phyloP scores from a whole-genome alignment of 495 filamentous ascomycete genomes.

The Tuber indicum region DNA sequence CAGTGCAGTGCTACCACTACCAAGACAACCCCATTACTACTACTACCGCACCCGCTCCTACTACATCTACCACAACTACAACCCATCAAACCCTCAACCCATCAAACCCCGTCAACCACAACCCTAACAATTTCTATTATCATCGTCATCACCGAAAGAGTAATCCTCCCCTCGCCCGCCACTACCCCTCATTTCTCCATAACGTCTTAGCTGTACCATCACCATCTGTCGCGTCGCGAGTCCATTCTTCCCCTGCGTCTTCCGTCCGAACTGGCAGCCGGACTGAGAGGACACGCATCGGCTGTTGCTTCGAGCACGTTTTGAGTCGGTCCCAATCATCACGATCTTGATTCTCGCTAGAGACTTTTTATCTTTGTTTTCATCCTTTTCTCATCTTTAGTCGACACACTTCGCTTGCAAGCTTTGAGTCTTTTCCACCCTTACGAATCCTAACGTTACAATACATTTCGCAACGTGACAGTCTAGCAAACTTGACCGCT shows the following conservation, averaged over 20 bases:
- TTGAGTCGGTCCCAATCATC: constrained; percentile 31
- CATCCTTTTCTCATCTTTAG: constrained; percentile 31
- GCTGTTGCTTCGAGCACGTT: constrained; percentile 36
- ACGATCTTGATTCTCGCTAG: neutral
- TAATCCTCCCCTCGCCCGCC: constrained; percentile 6
- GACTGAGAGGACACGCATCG: constrained; percentile 34
- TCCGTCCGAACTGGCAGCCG: constrained; percentile 37
- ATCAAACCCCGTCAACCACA: constrained; percentile 19
- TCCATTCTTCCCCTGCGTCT: constrained; percentile 24
- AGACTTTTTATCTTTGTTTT: constrained; percentile 19
- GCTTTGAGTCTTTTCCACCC: constrained; percentile 1
- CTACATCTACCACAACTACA: constrained; percentile 14
- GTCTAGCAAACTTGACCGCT: constrained; percentile 2
- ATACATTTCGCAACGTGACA: neutral
- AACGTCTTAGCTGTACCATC: constrained; percentile 13
- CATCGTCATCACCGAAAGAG: neutral
- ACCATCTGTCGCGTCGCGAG: constrained; percentile 29
- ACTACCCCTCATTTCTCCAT: constrained; percentile 17
- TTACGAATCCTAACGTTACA: constrained; percentile 2
- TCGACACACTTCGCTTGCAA: constrained; percentile 4
- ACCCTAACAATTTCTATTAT: neutral
- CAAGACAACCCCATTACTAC: constrained; percentile 10
- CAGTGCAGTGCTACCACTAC: neutral
- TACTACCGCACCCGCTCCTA: constrained; percentile 17
- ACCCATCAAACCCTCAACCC: constrained; percentile 7